phyloP scores from a whole-genome alignment of 345 rosid species.

The Sisymbrium irio region DNA sequence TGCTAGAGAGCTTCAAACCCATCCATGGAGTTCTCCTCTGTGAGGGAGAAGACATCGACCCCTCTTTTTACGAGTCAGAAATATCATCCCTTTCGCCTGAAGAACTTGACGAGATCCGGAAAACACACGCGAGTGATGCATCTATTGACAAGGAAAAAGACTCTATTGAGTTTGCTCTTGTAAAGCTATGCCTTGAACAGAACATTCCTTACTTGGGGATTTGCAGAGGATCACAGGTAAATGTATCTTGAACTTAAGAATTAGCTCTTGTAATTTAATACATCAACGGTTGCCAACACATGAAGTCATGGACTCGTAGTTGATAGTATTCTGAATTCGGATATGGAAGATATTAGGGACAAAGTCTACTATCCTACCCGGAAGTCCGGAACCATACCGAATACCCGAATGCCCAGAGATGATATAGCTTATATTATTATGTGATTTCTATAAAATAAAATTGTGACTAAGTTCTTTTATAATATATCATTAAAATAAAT shows the following conservation, averaged over 20 bases:
- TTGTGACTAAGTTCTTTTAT: no score
- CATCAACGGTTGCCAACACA: no score
- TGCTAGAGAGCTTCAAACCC: slow-evolving; percentile 80
- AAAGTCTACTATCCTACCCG: no score
- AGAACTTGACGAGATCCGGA: slow-evolving; percentile 69
- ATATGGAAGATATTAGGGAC: no score
- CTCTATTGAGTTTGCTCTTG: slow-evolving; percentile 69
- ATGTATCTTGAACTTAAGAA: not conserved
- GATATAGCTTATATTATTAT: no score
- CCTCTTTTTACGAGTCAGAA: slow-evolving; percentile 62
- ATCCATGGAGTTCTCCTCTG: slow-evolving; percentile 93
- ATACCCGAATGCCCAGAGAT: no score
- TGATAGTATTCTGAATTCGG: no score
- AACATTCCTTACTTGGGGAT: slow-evolving; percentile 84
- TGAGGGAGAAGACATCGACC: slow-evolving; percentile 92
- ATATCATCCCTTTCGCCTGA: slow-evolving; percentile 47
- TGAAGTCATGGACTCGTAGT: no score
- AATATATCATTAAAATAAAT: no score
- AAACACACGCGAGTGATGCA: slow-evolving; percentile 63
- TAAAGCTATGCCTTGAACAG: slow-evolving; percentile 74
- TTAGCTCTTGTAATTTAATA: not conserved
- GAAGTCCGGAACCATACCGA: no score
- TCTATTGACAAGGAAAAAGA: slow-evolving; percentile 78
- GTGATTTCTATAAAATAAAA: no score
- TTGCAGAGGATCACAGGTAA: slow-evolving; percentile 66